A percentile compares a stretch with the other conserved stretches of the same genome.
These are phyloP conservation scores for Filosporella fistucella DNA, from an alignment of 495 filamentous ascomycete genomes.

Conservation along the genomic window DNA sequence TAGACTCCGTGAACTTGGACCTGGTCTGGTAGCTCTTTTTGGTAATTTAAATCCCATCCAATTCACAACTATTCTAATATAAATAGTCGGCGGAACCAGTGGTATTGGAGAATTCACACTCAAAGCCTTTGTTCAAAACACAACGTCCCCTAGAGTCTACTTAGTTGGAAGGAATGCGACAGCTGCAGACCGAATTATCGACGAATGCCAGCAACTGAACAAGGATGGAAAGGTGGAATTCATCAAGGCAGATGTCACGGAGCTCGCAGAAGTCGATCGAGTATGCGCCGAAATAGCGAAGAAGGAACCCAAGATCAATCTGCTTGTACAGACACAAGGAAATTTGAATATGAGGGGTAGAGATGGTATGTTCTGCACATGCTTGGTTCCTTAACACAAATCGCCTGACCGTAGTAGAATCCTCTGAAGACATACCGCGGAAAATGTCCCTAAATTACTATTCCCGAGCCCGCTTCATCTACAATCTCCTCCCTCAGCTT, in stretches of 20 bases:
- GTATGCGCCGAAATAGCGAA: constrained; percentile 25
- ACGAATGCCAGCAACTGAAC: constrained; percentile 24
- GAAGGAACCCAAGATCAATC: constrained; percentile 22
- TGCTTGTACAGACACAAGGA: constrained; percentile 28
- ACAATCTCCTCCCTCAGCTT: constrained; percentile 26
- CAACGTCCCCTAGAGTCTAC: constrained; percentile 30
- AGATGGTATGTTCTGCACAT: constrained; percentile 10
- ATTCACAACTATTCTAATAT: neutral
- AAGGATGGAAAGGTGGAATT: constrained; percentile 26
- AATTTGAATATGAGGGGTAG: constrained; percentile 20
- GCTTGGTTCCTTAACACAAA: neutral
- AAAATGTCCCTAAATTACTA: constrained; percentile 28
- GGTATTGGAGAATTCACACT: constrained; percentile 39
- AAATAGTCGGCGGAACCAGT: constrained; percentile 36
- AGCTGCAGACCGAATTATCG: constrained; percentile 32
- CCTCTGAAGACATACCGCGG: constrained; percentile 25
- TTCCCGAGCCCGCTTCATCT: constrained; percentile 28
- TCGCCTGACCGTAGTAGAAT: constrained; percentile 11
- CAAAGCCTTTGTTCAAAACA: constrained; percentile 34
- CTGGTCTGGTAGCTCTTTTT: constrained; percentile 49
- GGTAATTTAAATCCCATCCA: constrained; percentile 26
- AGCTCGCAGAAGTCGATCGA: constrained; percentile 26
- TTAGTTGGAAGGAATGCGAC: constrained; percentile 37
- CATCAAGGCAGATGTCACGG: constrained; percentile 23
- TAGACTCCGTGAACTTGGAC: constrained; percentile 34